Conservation (phyloP, 345 rosid genomes). For the Populus ilicifolia region DNA sequence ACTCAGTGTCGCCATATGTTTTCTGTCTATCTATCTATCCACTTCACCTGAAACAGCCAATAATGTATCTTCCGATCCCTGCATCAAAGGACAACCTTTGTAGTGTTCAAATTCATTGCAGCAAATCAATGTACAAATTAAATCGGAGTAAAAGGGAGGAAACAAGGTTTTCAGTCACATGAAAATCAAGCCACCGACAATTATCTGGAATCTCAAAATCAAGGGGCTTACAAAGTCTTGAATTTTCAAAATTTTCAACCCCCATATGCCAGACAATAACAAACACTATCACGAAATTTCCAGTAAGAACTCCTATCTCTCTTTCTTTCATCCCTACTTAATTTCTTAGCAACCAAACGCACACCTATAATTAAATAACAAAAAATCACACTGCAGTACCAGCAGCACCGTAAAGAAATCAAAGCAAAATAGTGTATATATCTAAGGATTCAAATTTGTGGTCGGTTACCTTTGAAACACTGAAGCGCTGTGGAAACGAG, state of each 20-base stretch:
- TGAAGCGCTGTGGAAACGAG: background rate
- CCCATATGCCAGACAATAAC: no score
- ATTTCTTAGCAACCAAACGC: constrained; percentile 4
- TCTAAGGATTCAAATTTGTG: background rate
- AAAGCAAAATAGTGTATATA: background rate
- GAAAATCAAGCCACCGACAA: background rate
- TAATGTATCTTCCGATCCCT: background rate
- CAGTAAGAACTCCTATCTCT: background rate
- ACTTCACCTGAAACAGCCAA: constrained; percentile 5
- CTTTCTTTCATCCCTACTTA: background rate
- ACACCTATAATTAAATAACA: background rate
- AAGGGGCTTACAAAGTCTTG: background rate
- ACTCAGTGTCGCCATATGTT: constrained; percentile 62
- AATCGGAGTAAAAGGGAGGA: no score
- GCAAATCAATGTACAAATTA: background rate
- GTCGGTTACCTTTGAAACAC: background rate
- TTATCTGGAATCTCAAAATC: background rate
- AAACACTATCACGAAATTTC: no score
- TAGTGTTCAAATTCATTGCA: background rate
- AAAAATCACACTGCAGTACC: background rate
- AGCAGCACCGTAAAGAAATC: background rate
- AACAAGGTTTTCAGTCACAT: background rate
- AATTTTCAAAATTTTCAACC: background rate
- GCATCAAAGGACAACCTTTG: background rate
- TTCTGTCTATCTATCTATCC: background rate